Base-by-base conservation (phyloP, 1,284 basidiomycete genomes). In the Mycena citricolor region DNA sequence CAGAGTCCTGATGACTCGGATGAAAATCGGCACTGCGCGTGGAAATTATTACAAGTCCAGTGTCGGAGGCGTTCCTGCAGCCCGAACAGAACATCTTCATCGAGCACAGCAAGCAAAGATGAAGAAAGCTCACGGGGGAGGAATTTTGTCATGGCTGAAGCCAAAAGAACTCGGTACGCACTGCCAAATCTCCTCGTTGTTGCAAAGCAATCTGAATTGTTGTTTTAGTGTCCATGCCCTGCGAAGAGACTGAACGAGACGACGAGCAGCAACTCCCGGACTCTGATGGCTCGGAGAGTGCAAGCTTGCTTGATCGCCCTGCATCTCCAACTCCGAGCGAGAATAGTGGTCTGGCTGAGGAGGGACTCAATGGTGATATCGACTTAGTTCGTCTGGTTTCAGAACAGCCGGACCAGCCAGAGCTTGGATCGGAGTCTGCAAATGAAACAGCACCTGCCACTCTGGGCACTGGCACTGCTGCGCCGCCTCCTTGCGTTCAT, bases 381-480 rank as follows among this genome's bases (percentile, higher is more conserved):
- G 44, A 47, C 22, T 37, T 35, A 17, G 32, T 47, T n/a, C n/a
- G n/a, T n/a, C n/a, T n/a, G n/a, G n/a, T 12, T 40, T 47, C 29
- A 30, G 34, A 10, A 14, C 39, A 31, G 5, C 30, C 11, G 20
- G 30, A 11, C 22, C 13, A 23, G 21, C 7, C 17, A 32, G 30
- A 14, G 25, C 14, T 17, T 17, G 22, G 20, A 32, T 24, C 19
- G 14, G 19, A 21, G 25, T 23, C n/a, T 19, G n/a, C 24, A 39
- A 31, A 29, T 29, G 34, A 26, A 19, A 26, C 20, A 21, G 13
- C 19, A 4, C 32, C 29, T 16, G 17, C 24, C 24, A 34, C 32
- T 13, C 24, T 25, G 25, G 5, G 10, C 5, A 28, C 32, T 35
- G 23, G 38, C 20, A 32, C n/a, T 16, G 20, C 10, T 33, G 13